Base-by-base conservation (phyloP, 345 rosid species). In the Boechera divaricarpa region DNA sequence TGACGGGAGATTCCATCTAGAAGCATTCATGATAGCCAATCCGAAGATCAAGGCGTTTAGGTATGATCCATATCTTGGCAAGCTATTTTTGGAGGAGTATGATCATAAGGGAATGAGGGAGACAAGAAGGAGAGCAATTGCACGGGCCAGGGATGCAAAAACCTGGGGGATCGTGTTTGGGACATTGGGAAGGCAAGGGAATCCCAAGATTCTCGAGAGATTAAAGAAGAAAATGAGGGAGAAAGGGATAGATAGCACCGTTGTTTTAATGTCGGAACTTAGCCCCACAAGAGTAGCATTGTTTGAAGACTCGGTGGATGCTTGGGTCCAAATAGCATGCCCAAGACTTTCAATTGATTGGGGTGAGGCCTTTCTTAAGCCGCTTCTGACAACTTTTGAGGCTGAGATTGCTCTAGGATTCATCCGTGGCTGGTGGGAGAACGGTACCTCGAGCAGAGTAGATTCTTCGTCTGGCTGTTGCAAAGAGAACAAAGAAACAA, bases 271-370 rank as follows among this genome's bases (percentile, higher is more conserved):
- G 98, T 95, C 97, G 0, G 98, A 95, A 76, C 86, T 95, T 51
- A 90, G 90, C 51, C 97, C 99, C 0, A 61, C 62, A 5, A 85
- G 91, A 73, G 82, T 95, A n/a, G 85, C 86, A 0, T 78, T 95
- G 87, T 92, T 95, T 55, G 97, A 91, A 79, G 97, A 89, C 67
- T 82, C 88, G 2, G 82, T 92, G 13, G 97, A 95, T 85, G 94
- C 98, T 74, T 95, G 99, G 94, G 84, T 95, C 49, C 99, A 95
- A 74, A 89, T 91, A 45, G 99, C 98, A 1, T 95, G 99, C 52
- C 99, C 99, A 0, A 79, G 97, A 62, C 90, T 95, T 47, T 92
- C 98, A 1, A 95, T 95, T 67, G 99, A 95, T 72, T 91, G 99
- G 99, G 99, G 98, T 5, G 97, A 90, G 59, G 94, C 98, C 0